Percentiles rank a stretch among this genome's conserved stretches.
Conservation (phyloP, 2,329 filamentous ascomycete species). For the Alternaria gaisen region DNA sequence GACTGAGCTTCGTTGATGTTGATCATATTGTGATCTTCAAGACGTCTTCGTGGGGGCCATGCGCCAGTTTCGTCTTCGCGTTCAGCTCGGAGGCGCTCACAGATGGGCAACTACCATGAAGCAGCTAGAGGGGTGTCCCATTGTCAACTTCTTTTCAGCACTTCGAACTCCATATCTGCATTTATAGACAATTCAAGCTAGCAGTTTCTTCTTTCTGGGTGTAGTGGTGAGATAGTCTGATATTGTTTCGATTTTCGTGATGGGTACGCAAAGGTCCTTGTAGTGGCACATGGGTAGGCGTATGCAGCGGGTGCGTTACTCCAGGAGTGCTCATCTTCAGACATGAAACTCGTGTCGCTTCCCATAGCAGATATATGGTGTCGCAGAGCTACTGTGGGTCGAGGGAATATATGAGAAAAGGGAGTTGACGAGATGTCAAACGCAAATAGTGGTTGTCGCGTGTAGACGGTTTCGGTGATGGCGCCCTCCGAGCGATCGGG, state of each 20-base stretch:
- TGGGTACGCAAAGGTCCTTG: not conserved
- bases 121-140: no score
- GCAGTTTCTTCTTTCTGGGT: not conserved
- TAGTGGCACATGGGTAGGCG: not conserved
- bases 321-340: not conserved
- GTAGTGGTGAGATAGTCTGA: not conserved
- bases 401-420: not conserved
- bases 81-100: not conserved
- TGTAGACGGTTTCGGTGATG: conserved; percentile 4
- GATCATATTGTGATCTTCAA: not conserved
- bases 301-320: not conserved
- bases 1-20: not conserved
- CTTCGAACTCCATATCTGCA: not conserved
- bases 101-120: not conserved
- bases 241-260: not conserved
- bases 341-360: not conserved
- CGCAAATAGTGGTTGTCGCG: not conserved
- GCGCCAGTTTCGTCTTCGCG: not conserved
- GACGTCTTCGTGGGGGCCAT: not conserved
- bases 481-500: conserved; percentile 31
- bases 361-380: not conserved
- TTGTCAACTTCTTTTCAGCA: not conserved
- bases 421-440: not conserved
- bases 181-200: not conserved
- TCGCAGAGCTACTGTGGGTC: not conserved